A percentile compares a stretch with the other conserved stretches of the same genome.
Conservation (phyloP, 1,284 basidiomycete species). For the Vanrija humicola region DNA sequence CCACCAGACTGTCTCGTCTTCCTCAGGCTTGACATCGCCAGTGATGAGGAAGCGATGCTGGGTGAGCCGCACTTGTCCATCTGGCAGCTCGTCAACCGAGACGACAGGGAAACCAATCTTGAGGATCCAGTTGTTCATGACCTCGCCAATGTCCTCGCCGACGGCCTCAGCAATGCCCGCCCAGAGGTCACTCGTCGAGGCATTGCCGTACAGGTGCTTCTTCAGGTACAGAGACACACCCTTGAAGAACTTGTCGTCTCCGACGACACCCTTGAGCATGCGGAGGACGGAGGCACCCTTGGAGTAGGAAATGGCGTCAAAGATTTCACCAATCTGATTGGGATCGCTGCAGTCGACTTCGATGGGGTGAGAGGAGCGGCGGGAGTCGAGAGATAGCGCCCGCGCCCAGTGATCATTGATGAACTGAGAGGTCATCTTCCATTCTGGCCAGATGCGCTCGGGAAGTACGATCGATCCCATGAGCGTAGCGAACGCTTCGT, state of each 20-base stretch:
- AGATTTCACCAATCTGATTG: slow-evolving; percentile 80
- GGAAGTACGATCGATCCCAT: slow-evolving; percentile 87
- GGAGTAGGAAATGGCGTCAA: slow-evolving; percentile 76
- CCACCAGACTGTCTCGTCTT: slow-evolving; percentile 85
- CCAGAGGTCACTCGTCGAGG: slow-evolving; percentile 84
- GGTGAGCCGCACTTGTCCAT: slow-evolving; percentile 63
- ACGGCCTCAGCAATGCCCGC: slow-evolving; percentile 77
- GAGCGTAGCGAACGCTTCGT: slow-evolving; percentile 73
- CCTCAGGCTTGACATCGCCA: slow-evolving; percentile 68
- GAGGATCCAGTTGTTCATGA: slow-evolving; percentile 90
- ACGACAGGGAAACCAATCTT: slow-evolving; percentile 86
- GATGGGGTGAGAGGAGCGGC: slow-evolving; percentile 88
- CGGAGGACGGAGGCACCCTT: slow-evolving; percentile 82
- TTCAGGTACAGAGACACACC: slow-evolving; percentile 89
- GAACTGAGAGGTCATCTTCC: slow-evolving; percentile 55
- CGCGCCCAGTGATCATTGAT: slow-evolving; percentile 53
- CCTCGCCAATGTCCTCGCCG: slow-evolving; percentile 69
- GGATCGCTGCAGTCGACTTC: slow-evolving; percentile 89
- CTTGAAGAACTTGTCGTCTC: slow-evolving; percentile 79
- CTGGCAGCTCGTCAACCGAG: slow-evolving; percentile 70
- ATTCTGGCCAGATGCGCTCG: slow-evolving; percentile 58
- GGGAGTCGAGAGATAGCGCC: slow-evolving; percentile 77
- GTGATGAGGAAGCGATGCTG: slow-evolving; percentile 91
- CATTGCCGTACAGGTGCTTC: slow-evolving; percentile 75
- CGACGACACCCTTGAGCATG: slow-evolving; percentile 85